Conservation (phyloP, 139 green algal genomes). For the Chlorella ohadii region DNA sequence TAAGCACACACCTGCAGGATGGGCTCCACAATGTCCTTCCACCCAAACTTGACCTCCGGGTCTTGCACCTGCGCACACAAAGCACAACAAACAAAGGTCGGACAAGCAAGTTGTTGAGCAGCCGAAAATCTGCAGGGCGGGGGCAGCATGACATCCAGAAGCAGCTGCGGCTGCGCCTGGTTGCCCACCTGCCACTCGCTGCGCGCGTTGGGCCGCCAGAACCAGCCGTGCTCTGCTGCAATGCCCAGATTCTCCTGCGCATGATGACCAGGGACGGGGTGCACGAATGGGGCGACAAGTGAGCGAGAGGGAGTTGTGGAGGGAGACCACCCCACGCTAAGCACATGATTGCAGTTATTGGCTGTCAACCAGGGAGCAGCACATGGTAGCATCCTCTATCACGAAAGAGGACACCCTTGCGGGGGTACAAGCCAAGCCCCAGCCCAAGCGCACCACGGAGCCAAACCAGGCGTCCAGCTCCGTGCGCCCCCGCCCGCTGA, state of each 20-base stretch:
- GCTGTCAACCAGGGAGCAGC: too few species aligned
- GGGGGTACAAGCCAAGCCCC: too few species aligned
- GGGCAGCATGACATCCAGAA: not conserved
- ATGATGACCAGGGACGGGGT: not conserved
- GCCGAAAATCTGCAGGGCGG: not conserved
- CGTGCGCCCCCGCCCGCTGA: conserved; percentile 78
- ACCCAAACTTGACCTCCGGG: conserved; percentile 68
- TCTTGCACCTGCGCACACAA: conserved; percentile 24
- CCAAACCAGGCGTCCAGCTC: conserved; percentile 91
- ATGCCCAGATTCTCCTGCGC: conserved; percentile 73
- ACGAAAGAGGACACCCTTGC: too few species aligned
- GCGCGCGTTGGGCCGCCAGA: conserved; percentile 49
- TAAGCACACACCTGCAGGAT: conserved; percentile 80
- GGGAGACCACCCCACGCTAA: too few species aligned
- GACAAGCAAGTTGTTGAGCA: not conserved
- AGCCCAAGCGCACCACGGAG: conserved; percentile 67
- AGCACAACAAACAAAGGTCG: too few species aligned
- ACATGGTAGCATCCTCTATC: too few species aligned
- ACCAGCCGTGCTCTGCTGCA: conserved; percentile 96
- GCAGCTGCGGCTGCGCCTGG: too few species aligned
- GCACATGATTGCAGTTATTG: too few species aligned
- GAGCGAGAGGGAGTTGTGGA: too few species aligned
- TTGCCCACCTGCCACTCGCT: conserved; percentile 44
- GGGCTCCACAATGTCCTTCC: conserved; percentile 83
- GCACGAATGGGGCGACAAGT: too few species aligned